phyloP scores from a whole-genome alignment of 164 flowering plant genomes.

The Aristolochia fimbriata region DNA sequence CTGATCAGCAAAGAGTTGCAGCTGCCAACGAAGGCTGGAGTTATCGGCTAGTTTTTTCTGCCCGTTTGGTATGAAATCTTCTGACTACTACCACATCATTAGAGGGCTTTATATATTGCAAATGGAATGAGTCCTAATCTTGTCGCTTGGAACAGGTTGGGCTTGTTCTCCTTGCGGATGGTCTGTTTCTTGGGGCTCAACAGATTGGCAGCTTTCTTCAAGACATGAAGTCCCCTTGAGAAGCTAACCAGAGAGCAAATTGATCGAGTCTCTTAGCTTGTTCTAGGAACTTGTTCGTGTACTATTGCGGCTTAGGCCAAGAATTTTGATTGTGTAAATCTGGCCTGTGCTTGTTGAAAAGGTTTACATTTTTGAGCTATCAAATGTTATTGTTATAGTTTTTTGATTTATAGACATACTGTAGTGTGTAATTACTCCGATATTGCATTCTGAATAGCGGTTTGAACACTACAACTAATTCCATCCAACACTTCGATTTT shows the following conservation, averaged over 20 bases:
- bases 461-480: too few relatives aligned
- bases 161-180: constrained; percentile 67
- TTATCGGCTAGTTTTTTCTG: constrained; percentile 68
- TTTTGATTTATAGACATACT: too few relatives aligned
- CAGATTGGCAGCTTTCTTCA: constrained; percentile 38
- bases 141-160: constrained; percentile 43
- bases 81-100: not conserved
- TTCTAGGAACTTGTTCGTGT: too few relatives aligned
- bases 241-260: not conserved
- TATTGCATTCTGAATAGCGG: too few relatives aligned
- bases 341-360: too few relatives aligned
- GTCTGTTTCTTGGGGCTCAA: constrained; percentile 66
- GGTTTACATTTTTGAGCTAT: not conserved
- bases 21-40: constrained; percentile 91
- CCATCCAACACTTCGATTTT: too few relatives aligned
- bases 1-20: constrained; percentile 88
- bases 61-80: constrained; percentile 56
- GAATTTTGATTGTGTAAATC: too few relatives aligned
- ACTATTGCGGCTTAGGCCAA: too few relatives aligned
- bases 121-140: not conserved
- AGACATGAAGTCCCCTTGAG: constrained; percentile 20
- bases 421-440: too few relatives aligned
- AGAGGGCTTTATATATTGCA: not conserved
- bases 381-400: too few relatives aligned
- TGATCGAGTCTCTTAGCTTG: too few relatives aligned